Conservation (phyloP, 2,329 filamentous ascomycete species). For the Arthrobotrys conoides region DNA sequence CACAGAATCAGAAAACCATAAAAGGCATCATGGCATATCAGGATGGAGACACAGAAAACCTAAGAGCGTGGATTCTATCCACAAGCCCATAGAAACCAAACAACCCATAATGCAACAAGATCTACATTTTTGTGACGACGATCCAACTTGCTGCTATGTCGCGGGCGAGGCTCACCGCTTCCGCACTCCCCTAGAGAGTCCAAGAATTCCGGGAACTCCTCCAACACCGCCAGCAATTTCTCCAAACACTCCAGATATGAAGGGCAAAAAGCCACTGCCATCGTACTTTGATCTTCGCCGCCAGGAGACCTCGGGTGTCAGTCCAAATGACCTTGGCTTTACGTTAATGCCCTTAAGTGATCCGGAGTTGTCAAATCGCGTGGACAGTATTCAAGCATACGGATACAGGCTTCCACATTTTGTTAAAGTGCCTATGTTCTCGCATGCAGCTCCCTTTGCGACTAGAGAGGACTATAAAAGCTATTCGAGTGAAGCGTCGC, state of each 20-base stretch:
- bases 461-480: constrained; percentile 48
- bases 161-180: constrained; percentile 51
- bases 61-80: constrained; percentile 16
- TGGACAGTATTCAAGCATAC: constrained; percentile 2
- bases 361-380: constrained; percentile 13
- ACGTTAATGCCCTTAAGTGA: constrained; percentile 57
- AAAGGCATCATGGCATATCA: constrained; percentile 3
- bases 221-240: constrained; percentile 39
- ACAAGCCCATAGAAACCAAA: neutral
- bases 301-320: constrained; percentile 41
- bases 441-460: constrained; percentile 50
- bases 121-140: constrained; percentile 7
- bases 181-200: constrained; percentile 49
- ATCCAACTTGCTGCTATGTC: constrained; percentile 30
- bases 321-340: constrained; percentile 39
- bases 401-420: constrained; percentile 44
- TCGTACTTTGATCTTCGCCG: constrained; percentile 57
- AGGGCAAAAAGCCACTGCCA: constrained; percentile 37
- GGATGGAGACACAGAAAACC: constrained; percentile 39
- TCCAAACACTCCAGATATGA: constrained; percentile 18
- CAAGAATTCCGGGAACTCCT: constrained; percentile 36
- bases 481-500: constrained; percentile 28
- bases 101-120: neutral
- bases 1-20: constrained; percentile 18
- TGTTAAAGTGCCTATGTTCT: constrained; percentile 52